Percentiles rank a stretch among this genome's conserved stretches.
Evolutionary conservation across 495 filamentous ascomycete genomes (phyloP).

Genomic region (Penicillium robsamsonii): DNA sequence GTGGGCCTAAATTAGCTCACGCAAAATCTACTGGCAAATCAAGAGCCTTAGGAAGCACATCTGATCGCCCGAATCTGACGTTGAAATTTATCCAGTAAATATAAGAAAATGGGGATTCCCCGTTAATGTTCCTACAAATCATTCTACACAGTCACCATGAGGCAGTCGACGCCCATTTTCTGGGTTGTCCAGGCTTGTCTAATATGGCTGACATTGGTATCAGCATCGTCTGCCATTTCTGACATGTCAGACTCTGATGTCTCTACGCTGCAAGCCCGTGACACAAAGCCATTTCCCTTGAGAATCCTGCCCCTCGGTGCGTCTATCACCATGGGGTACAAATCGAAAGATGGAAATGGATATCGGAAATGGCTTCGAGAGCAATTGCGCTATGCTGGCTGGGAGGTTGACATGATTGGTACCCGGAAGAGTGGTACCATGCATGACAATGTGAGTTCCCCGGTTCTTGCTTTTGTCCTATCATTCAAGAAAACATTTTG

Average conservation of each 20-base stretch:
- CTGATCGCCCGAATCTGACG: constrained; percentile 1
- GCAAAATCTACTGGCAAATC: not conserved
- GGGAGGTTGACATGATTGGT: constrained; percentile 53
- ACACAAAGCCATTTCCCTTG: constrained; percentile 27
- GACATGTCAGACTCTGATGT: not conserved
- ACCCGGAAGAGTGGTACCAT: constrained; percentile 45
- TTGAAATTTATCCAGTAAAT: not conserved
- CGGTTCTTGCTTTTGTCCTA: not conserved
- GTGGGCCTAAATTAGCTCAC: not conserved
- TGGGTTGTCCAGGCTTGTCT: constrained; percentile 18
- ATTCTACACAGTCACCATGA: constrained; percentile 14
- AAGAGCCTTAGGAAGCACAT: not conserved
- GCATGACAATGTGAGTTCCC: constrained; percentile 42
- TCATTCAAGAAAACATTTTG: constrained; percentile 2
- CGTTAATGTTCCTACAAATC: not conserved
- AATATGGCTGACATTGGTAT: constrained; percentile 16
- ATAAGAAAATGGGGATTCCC: constrained; percentile 2
- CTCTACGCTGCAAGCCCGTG: constrained; percentile 9
- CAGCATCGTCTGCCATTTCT: not conserved
- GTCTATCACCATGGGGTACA: constrained; percentile 56
- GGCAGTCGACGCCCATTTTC: constrained; percentile 14
- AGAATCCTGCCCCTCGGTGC: constrained; percentile 56
- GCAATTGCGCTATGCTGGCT: constrained; percentile 36
- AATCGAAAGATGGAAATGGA: constrained; percentile 51
- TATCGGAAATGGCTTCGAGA: constrained; percentile 48